Conservation (phyloP, 164 flowering plant species). For the Kalanchoe fedtschenkoi region DNA sequence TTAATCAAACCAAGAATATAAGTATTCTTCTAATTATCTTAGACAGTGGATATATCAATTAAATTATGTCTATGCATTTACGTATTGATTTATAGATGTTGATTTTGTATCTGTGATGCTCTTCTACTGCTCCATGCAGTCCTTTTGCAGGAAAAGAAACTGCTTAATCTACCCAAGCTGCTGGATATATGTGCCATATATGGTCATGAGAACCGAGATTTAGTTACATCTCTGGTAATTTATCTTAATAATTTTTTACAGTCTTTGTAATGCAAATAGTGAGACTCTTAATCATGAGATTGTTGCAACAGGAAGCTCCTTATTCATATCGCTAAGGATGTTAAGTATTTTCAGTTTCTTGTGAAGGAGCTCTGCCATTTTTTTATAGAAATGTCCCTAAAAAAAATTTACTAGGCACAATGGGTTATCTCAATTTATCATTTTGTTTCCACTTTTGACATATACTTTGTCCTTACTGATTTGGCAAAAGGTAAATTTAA, state of each 20-base stretch:
- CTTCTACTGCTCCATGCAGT: slow-evolving; percentile 46
- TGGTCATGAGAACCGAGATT: slow-evolving; percentile 79
- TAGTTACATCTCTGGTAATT: slow-evolving; percentile 62
- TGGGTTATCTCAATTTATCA: not conserved
- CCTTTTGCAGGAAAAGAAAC: slow-evolving; percentile 82
- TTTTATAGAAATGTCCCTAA: not conserved
- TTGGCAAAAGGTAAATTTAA: no score
- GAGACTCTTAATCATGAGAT: not conserved
- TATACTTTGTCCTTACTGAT: not conserved
- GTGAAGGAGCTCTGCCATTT: not conserved
- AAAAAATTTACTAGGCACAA: not conserved
- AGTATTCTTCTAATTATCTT: not conserved
- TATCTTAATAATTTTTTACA: not conserved
- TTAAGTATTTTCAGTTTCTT: not conserved
- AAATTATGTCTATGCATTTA: not conserved
- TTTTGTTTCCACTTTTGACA: not conserved
- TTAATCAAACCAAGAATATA: not conserved
- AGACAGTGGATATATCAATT: not conserved
- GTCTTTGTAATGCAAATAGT: not conserved
- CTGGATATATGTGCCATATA: slow-evolving; percentile 92
- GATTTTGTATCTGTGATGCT: slow-evolving; percentile 11
- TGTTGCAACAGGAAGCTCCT: not conserved
- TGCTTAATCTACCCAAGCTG: slow-evolving; percentile 83
- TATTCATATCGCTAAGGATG: not conserved
- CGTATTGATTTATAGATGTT: not conserved